These are phyloP conservation scores for Ceratocystis alfenasii DNA, from an alignment of 2,329 filamentous ascomycete genomes.

Conservation along the genomic window DNA sequence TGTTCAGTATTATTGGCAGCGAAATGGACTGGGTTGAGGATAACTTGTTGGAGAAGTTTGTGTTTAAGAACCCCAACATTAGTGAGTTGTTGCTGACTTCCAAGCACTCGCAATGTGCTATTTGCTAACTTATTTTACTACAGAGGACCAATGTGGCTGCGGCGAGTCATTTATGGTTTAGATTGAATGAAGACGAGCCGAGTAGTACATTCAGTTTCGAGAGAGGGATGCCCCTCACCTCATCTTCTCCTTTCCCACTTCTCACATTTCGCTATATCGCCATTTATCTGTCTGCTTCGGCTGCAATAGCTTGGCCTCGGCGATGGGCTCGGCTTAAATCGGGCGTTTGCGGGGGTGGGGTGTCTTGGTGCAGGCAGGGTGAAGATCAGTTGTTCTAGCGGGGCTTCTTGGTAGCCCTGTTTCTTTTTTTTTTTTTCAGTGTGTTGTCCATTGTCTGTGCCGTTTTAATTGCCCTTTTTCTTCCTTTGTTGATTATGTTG, in stretches of 20 bases:
- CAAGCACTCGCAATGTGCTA: no score
- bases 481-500: background rate
- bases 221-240: no score
- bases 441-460: background rate
- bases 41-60: constrained; percentile 80
- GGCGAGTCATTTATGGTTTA: constrained; percentile 90
- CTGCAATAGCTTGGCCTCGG: background rate
- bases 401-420: background rate
- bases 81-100: constrained; percentile 50
- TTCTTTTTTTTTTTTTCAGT: background rate
- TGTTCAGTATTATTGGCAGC: constrained; percentile 95
- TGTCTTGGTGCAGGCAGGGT: background rate
- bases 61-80: constrained; percentile 96
- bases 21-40: constrained; percentile 99
- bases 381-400: background rate
- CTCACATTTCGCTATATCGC: no score
- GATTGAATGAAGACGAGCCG: no score
- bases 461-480: constrained; percentile 5
- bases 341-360: background rate
- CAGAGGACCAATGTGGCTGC: constrained; percentile 91
- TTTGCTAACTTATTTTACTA: constrained; percentile 27
- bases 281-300: background rate
- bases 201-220: no score
- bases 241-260: no score
- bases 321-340: constrained; percentile 6